A percentile compares a stretch with the other conserved stretches of the same genome.
Conservation (phyloP, 2,329 filamentous ascomycete genomes). For the Aspergillus hortae region DNA sequence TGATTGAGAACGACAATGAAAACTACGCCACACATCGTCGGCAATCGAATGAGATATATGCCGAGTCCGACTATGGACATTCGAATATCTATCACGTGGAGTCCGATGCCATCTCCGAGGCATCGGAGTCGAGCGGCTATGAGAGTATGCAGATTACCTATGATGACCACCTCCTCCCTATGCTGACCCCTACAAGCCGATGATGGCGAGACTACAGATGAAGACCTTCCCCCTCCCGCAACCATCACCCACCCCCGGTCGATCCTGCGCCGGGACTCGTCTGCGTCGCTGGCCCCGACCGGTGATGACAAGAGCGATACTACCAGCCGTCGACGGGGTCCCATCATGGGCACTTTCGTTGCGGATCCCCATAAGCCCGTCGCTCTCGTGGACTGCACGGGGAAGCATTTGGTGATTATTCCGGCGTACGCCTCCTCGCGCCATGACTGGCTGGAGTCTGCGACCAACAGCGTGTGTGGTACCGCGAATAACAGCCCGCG, state of each 20-base stretch:
- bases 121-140: slow-evolving; percentile 50
- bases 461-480: slow-evolving; percentile 38
- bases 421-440: slow-evolving; percentile 45
- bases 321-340: slow-evolving; percentile 40
- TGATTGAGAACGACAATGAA: slow-evolving; percentile 65
- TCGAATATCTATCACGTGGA: slow-evolving; percentile 45
- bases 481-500: slow-evolving; percentile 44
- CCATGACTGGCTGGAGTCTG: slow-evolving; percentile 44
- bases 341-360: slow-evolving; percentile 46
- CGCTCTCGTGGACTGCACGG: slow-evolving; percentile 46
- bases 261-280: slow-evolving; percentile 49
- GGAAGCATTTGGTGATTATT: slow-evolving; percentile 47
- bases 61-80: slow-evolving; percentile 37
- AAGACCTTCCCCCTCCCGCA: slow-evolving; percentile 50
- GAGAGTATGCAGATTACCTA: slow-evolving; percentile 50
- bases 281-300: slow-evolving; percentile 42
- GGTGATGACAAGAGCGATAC: slow-evolving; percentile 34
- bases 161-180: slow-evolving; percentile 16
- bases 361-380: slow-evolving; percentile 48
- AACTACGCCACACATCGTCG: slow-evolving; percentile 24
- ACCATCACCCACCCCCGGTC: slow-evolving; percentile 47
- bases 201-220: slow-evolving; percentile 59
- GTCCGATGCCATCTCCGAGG: slow-evolving; percentile 40
- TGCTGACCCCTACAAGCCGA: slow-evolving; percentile 54
- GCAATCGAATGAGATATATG: slow-evolving; percentile 38